Percentiles rank a stretch among this genome's conserved stretches.
These are phyloP conservation scores for Vachellia collinsii DNA, from an alignment of 306 rosid genomes.

Conservation along the genomic window DNA sequence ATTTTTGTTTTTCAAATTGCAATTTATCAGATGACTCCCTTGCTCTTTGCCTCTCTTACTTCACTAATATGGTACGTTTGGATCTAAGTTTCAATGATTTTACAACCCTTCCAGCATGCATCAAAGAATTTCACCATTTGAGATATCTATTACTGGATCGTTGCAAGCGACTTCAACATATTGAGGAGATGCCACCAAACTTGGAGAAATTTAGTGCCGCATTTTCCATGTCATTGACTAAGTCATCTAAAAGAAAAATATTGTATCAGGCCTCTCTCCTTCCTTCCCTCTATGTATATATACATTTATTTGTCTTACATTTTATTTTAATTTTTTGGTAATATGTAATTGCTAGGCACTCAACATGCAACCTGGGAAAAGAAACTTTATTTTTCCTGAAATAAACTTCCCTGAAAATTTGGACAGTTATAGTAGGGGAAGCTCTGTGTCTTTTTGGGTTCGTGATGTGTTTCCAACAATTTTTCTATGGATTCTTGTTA, in stretches of 20 bases:
- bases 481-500: not conserved
- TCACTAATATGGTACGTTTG: not conserved
- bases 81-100: not conserved
- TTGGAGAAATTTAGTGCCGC: not conserved
- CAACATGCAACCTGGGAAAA: not conserved
- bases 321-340: not conserved
- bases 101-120: constrained; percentile 5
- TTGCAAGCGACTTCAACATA: not conserved
- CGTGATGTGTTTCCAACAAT: constrained; percentile 5
- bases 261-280: not conserved
- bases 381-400: not conserved
- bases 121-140: constrained; percentile 4
- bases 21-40: constrained; percentile 8
- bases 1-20: not conserved
- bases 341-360: not conserved
- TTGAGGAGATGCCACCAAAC: constrained; percentile 10
- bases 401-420: not conserved
- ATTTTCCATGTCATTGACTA: not conserved
- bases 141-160: not conserved
- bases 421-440: not conserved
- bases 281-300: not conserved
- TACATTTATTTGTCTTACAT: not conserved
- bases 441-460: constrained; percentile 13
- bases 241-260: not conserved
- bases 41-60: not conserved